Evolutionary conservation across 2,329 filamentous ascomycete genomes (phyloP).

Genomic region (Penicillium sp.): DNA sequence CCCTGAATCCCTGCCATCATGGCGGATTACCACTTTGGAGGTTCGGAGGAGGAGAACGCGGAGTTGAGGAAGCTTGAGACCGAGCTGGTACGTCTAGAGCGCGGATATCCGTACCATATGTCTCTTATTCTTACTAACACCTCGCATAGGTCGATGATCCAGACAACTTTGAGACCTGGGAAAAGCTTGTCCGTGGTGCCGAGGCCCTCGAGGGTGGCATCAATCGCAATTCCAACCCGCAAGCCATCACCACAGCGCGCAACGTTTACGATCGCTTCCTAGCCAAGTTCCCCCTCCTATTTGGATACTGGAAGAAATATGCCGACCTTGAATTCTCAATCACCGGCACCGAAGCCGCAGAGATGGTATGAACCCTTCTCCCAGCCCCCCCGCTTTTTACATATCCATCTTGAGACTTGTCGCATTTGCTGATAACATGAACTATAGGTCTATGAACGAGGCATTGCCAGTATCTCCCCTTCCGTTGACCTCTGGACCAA

Average conservation of each 20-base stretch:
- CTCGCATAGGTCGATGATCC: constrained; percentile 66
- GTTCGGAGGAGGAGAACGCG: constrained; percentile 78
- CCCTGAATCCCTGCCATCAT: constrained; percentile 51
- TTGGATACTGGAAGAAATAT: constrained; percentile 99
- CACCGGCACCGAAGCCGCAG: constrained; percentile 92
- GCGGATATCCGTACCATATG: not conserved
- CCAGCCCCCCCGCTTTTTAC: constrained; percentile 10
- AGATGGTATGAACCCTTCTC: constrained; percentile 71
- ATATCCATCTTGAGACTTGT: not conserved
- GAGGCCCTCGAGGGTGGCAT: constrained; percentile 89
- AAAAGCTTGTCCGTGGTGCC: constrained; percentile 82
- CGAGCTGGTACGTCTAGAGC: constrained; percentile 69
- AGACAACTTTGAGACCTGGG: constrained; percentile 94
- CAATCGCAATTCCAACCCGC: constrained; percentile 94
- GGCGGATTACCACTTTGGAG: constrained; percentile 76
- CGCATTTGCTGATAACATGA: constrained; percentile 14
- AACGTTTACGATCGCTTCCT: constrained; percentile 92
- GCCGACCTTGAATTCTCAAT: constrained; percentile 97
- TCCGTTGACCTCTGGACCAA: constrained; percentile 97
- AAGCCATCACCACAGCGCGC: constrained; percentile 85
- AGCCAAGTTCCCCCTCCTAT: constrained; percentile 90
- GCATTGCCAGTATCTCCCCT: constrained; percentile 87
- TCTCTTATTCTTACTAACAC: constrained; percentile 2
- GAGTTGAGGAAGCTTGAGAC: constrained; percentile 79
- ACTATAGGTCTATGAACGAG: constrained; percentile 86